Percentiles rank a stretch among this genome's conserved stretches.
These are phyloP conservation scores for Drosera spatulata DNA, from an alignment of 179 eudicot species.

Conservation along the genomic window DNA sequence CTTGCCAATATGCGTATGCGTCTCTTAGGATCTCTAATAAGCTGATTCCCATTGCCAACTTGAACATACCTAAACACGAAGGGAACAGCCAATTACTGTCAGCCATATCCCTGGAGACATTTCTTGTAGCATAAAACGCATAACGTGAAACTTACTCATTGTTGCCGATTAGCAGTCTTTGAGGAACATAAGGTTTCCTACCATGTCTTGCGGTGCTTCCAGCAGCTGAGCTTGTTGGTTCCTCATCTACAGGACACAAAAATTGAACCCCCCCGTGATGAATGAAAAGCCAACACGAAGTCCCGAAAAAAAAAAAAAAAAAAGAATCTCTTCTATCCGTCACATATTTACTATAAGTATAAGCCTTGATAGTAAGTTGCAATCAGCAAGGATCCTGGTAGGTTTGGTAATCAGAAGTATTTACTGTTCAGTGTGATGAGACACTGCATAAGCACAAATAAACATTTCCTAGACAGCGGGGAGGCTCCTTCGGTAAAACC, in stretches of 20 bases:
- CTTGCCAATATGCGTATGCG: slow-evolving; percentile 82
- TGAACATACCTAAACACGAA: slow-evolving; percentile 56
- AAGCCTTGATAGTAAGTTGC: too few species aligned
- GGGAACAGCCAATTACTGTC: too few species aligned
- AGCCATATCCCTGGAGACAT: neutral
- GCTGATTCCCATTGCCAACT: slow-evolving; percentile 88
- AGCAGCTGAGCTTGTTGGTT: slow-evolving; percentile 26
- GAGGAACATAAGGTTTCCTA: slow-evolving; percentile 60
- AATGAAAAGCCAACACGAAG: too few species aligned
- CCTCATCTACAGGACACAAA: slow-evolving; percentile 38
- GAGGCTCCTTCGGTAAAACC: too few species aligned
- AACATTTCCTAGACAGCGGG: too few species aligned
- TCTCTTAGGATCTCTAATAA: slow-evolving; percentile 86
- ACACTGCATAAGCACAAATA: too few species aligned
- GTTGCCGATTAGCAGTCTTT: slow-evolving; percentile 72
- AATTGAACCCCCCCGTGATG: neutral
- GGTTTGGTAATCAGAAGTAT: too few species aligned
- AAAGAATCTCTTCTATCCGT: too few species aligned
- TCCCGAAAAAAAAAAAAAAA: too few species aligned
- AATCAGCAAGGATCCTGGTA: too few species aligned
- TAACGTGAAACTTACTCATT: slow-evolving; percentile 57
- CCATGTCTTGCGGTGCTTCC: slow-evolving; percentile 24
- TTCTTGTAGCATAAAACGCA: neutral
- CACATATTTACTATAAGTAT: too few species aligned
- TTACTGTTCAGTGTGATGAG: too few species aligned